Evolutionary conservation across 768 basidiomycete genomes (phyloP), one percentile per base, ranked within the genome.

Genomic region (Tricholoma sp.): DNA sequence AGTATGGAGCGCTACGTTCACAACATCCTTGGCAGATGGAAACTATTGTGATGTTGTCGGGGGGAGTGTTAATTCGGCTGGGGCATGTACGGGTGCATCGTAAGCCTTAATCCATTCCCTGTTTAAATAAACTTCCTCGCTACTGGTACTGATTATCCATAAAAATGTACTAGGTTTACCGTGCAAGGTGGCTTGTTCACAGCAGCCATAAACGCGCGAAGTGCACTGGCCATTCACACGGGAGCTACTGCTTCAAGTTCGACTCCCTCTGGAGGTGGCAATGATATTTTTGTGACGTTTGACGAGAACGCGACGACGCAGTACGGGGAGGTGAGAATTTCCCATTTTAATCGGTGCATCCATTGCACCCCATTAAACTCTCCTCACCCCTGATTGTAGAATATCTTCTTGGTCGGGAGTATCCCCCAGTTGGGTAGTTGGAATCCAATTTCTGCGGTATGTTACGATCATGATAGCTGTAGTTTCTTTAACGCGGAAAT

Each of bases 21-120:
- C 69, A 16, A 88, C 86, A 0, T 78, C 80, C 0, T 69, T 88
- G 8, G 77, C 85, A 0, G 77, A 69, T 21, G 86, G 84, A 0
- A 66, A 69, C 4, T 88, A 88, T 62, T 88, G 87, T 68, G 83
- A 89, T 66, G 82, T 87, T 18, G 73, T 86, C 32, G 78, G 74
- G 50, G 85, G 85, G 9, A 66, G 61, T 31, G 46, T 14, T 8
- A 72, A 67, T 27, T 67, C 67, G 0, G 60, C 57, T 0, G 79
- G 78, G 1, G 54, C 62, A 0, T 89, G 87, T 66, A 75, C 79
- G 0, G 85, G 84, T 0, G 57, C 70, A 29, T 67, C 71, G 85
- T 87, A 61, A 54, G 80, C 69, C 7, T 32, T 11, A 49, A 14
- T 43, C 18, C 16, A 11, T 8, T 4, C 4, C 6, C 8, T 10